Base-by-base conservation (phyloP, 2,329 filamentous ascomycete genomes). In the Penicillium thymicola region DNA sequence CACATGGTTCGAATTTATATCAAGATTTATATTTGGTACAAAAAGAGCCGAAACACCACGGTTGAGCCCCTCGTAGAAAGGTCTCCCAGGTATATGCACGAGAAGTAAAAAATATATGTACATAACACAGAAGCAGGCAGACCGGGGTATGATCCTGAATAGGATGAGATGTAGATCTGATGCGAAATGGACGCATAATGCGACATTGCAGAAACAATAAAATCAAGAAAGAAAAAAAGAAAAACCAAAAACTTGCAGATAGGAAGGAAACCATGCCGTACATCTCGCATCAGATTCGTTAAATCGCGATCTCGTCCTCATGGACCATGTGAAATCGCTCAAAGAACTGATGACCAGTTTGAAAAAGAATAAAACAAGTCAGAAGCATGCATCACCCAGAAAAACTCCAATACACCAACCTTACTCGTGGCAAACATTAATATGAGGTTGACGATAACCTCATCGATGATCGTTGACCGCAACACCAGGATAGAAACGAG, bases 271-370 rank as follows among this genome's bases (percentile, higher is more conserved):
- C 57, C 63, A 65, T 63, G 62, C 56, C 58, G 59, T 70, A 70
- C 69, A 72, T 71, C 60, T 66, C 64, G 61, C 69, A 67, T 72
- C 63, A 67, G 68, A 67, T 65, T 72, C 67, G 67, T 70, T 62
- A 68, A 63, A 70, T 65, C 62, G 47, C 63, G 60, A 60, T 60
- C 59, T 62, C 58, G 50, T 60, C 62, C 42, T 62, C 48, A 42
- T 44, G 57, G 58, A 60, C 48, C 51, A 61, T 60, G 58, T 57
- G 55, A 53, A 61, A 59, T 62, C 67, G 67, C 65, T 64, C 60
- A 60, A 64, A 65, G 58, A 63, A 60, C 59, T 56, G 59, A 59
- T 57, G 54, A 46, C 27, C 41, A 54, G 43, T 54, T 34, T 16
- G 41, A 28, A 55, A 37, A 30, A 45, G 28, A 36, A 54, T 23